phyloP scores from a whole-genome alignment of 768 basidiomycete genomes.

The Boletus rufocinnamomeus region DNA sequence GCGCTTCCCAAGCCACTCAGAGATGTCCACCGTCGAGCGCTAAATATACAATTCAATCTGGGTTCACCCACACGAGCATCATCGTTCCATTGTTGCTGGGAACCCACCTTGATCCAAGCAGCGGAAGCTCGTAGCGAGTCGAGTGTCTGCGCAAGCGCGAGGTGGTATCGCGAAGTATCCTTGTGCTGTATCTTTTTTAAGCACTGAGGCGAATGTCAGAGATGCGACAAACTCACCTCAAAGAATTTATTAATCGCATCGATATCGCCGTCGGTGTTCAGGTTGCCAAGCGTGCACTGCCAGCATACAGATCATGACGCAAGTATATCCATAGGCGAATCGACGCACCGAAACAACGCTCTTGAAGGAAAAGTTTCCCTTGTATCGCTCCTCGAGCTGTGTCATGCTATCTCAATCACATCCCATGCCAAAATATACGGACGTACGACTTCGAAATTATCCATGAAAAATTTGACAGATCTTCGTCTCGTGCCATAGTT shows the following conservation, averaged over 20 bases:
- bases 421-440: background rate
- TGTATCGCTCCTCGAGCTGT: slow-evolving; percentile 68
- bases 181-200: slow-evolving; percentile 45
- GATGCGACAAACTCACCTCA: slow-evolving; percentile 47
- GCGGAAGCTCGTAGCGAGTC: slow-evolving; percentile 65
- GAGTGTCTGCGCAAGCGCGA: slow-evolving; percentile 64
- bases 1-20: slow-evolving; percentile 47
- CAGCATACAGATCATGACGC: slow-evolving; percentile 12
- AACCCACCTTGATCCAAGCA: slow-evolving; percentile 61
- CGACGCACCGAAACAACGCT: slow-evolving; percentile 51
- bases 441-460: slow-evolving; percentile 65
- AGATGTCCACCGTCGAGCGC: slow-evolving; percentile 61
- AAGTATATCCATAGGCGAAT: background rate
- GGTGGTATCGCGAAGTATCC: slow-evolving; percentile 68
- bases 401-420: slow-evolving; percentile 1
- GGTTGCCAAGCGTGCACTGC: slow-evolving; percentile 41
- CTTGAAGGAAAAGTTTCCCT: slow-evolving; percentile 63
- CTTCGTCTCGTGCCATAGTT: slow-evolving; percentile 59
- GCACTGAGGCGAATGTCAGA: background rate
- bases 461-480: slow-evolving; percentile 63
- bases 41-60: slow-evolving; percentile 26
- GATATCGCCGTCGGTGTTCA: slow-evolving; percentile 72
- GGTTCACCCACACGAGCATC: background rate
- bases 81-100: background rate
- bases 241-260: slow-evolving; percentile 70